Percentiles rank a stretch among this genome's conserved stretches.
phyloP scores from a whole-genome alignment of 306 rosid species.

The Begonia masoniana region DNA sequence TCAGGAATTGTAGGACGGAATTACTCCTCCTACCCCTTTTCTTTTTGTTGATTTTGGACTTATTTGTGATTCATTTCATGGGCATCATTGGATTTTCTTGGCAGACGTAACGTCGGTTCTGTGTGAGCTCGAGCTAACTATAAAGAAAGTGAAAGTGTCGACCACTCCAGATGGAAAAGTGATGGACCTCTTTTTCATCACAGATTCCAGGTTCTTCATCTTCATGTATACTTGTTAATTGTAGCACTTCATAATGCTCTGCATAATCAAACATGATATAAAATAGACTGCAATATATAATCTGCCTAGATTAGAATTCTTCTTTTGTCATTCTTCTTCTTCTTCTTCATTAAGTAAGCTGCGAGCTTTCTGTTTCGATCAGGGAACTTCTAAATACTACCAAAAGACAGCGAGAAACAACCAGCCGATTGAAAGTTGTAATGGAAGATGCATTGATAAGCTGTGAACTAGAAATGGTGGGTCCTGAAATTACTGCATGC shows the following conservation, averaged over 20 bases:
- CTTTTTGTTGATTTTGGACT: background rate
- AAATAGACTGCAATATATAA: background rate
- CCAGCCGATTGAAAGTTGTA: slow-evolving; percentile 24
- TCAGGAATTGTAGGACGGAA: too few species aligned
- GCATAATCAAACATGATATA: background rate
- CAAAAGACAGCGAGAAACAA: slow-evolving; percentile 59
- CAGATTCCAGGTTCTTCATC: slow-evolving; percentile 60
- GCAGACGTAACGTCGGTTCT: slow-evolving; percentile 88
- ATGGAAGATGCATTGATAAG: slow-evolving; percentile 43
- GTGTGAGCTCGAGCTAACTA: slow-evolving; percentile 68
- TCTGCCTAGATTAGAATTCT: background rate
- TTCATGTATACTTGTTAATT: background rate
- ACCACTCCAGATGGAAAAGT: slow-evolving; percentile 94
- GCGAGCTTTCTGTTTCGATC: slow-evolving; percentile 12
- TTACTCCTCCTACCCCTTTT: too few species aligned
- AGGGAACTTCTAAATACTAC: slow-evolving; percentile 78
- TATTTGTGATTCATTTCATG: background rate
- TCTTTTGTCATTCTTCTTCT: background rate
- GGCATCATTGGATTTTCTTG: background rate
- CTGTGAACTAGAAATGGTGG: slow-evolving; percentile 62
- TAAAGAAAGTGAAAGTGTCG: slow-evolving; percentile 86
- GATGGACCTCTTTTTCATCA: slow-evolving; percentile 85
- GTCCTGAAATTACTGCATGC: slow-evolving; percentile 44
- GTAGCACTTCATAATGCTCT: background rate
- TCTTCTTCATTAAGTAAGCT: slow-evolving; percentile 7